Conservation (phyloP, 352 stramenopile genomes). For the Phytophthora rubi region DNA sequence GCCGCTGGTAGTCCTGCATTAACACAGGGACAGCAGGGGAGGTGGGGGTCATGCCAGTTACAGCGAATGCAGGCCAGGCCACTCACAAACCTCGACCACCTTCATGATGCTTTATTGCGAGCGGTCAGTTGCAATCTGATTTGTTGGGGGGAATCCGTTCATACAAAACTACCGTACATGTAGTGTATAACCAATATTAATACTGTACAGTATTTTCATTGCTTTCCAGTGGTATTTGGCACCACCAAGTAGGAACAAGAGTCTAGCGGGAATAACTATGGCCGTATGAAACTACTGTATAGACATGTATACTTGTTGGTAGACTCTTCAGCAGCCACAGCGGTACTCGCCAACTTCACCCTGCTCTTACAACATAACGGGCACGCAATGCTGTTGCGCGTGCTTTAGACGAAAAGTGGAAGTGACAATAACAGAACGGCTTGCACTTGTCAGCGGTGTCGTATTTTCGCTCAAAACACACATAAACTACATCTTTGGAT, state of each 20-base stretch:
- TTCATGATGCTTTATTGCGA: conserved; percentile 16
- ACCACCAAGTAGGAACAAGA: too few relatives aligned
- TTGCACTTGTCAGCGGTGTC: not conserved
- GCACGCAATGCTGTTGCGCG: too few relatives aligned
- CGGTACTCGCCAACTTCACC: too few relatives aligned
- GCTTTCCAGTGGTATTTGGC: too few relatives aligned
- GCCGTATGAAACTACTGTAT: too few relatives aligned
- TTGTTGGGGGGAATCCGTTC: not conserved
- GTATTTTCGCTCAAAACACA: not conserved
- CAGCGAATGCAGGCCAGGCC: not conserved
- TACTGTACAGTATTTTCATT: too few relatives aligned
- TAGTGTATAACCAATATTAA: not conserved
- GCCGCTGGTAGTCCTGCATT: conserved; percentile 47
- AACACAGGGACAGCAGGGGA: not conserved
- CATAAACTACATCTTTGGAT: not conserved
- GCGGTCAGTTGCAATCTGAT: conserved; percentile 18
- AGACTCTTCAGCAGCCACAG: too few relatives aligned
- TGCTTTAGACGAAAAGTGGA: too few relatives aligned
- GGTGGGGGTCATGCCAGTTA: not conserved
- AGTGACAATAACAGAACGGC: too few relatives aligned
- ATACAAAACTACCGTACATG: not conserved
- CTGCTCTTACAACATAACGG: too few relatives aligned
- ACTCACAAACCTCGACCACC: conserved; percentile 14
- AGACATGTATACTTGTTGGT: too few relatives aligned
- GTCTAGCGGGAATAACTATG: too few relatives aligned